Evolutionary conservation across 768 basidiomycete species (phyloP), one percentile per base, ranked within the genome.

Genomic region (Suillus paluster): DNA sequence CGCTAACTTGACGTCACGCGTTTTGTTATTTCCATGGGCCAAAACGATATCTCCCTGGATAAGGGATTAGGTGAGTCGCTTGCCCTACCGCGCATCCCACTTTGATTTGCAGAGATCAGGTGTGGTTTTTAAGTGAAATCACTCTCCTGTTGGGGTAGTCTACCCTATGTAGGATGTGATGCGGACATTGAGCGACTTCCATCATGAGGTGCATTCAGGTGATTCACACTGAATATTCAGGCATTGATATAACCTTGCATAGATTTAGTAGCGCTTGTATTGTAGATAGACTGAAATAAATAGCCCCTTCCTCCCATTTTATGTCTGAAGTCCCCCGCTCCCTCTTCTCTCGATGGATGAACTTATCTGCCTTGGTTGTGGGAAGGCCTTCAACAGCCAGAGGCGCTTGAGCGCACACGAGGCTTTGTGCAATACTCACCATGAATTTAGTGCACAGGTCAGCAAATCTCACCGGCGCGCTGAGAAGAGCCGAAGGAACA

Each of bases 351-450:
- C 39, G 5, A 57, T 57, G 56, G 56, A 57, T 5, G 9, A 27
- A 27, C 38, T 57, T 23, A 42, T 15, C 15, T 59, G 58, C 46
- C 34, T 59, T 17, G 58, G 58, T 3, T 59, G 58, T 50, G 58
- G 58, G 19, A 59, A 59, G 46, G 19, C 58, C 19, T 59, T 59
- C 58, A 19, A 17, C 23, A 45, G 42, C 30, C 17, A 50, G 30
- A 59, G 34, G 46, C 19, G 19, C 42, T 34, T 59, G n/a, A 59
- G 46, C 10, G 17, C 46, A 11, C 58, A 59, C 3, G 46, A 59
- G 46, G 33, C 46, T 1, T 10, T 27, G 11, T 59, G 58, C 33
- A 1, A 36, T 14, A 46, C 46, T 23, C 21, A 34, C 23, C 42
- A 21, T n/a, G 34, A 45, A 9, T 46, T 49, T 5, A 46, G 42